Conservation (phyloP, 768 basidiomycete species). For the Mycena belliarum region DNA sequence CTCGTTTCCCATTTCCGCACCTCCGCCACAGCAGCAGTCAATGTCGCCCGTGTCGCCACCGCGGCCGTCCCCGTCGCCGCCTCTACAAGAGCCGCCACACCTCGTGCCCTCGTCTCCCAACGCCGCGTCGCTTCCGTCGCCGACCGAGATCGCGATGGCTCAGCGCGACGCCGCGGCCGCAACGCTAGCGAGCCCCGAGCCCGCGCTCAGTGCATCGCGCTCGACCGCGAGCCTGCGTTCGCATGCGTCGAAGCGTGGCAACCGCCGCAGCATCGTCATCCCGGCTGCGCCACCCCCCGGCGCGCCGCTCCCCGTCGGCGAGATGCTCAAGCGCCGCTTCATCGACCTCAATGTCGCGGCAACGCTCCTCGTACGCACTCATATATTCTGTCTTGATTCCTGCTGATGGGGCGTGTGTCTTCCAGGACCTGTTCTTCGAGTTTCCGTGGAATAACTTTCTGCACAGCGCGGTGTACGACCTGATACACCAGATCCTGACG, state of each 20-base stretch:
- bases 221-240: conserved; percentile 35
- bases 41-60: conserved; percentile 22
- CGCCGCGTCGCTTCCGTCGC: conserved; percentile 30
- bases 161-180: not conserved
- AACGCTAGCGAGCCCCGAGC: conserved; percentile 26
- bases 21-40: conserved; percentile 31
- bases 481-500: conserved; percentile 92
- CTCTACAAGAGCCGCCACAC: conserved; percentile 20
- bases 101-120: conserved; percentile 30
- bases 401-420: not conserved
- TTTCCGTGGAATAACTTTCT: conserved; percentile 98
- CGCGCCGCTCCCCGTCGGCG: conserved; percentile 60
- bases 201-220: conserved; percentile 19
- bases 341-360: conserved; percentile 72
- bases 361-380: conserved; percentile 79
- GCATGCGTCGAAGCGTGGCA: conserved; percentile 55
- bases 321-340: conserved; percentile 77
- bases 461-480: conserved; percentile 94
- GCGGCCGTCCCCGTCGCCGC: conserved; percentile 30
- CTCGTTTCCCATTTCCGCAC: conserved; percentile 32
- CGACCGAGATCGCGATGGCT: conserved; percentile 33
- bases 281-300: conserved; percentile 34
- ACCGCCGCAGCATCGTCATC: conserved; percentile 40
- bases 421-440: conserved; percentile 90
- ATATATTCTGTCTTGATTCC: too few species aligned